Percentiles rank a stretch among this genome's conserved stretches.
phyloP scores from a whole-genome alignment of 192 early-diverging fungal genomes.

The Entomortierella lignicola region DNA sequence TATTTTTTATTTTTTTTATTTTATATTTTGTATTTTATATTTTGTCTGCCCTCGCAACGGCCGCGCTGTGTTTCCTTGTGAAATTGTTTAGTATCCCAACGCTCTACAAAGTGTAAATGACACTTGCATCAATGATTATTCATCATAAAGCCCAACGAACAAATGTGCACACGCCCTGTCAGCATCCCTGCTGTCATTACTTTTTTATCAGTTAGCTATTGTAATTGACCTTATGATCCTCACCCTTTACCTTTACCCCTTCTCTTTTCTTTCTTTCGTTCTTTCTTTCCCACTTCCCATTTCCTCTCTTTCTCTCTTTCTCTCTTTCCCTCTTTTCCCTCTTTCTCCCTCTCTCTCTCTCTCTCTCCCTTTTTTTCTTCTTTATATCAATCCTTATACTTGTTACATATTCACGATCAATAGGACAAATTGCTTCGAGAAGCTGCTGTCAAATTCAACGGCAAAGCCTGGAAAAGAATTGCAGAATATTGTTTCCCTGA shows the following conservation, averaged over 20 bases:
- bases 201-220: too few relatives aligned
- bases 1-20: neutral
- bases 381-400: neutral
- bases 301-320: too few relatives aligned
- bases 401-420: neutral
- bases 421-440: slow-evolving; percentile 46
- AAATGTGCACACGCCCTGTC: slow-evolving; percentile 11
- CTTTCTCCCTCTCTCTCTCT: too few relatives aligned
- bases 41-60: slow-evolving; percentile 1
- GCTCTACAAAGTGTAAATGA: slow-evolving; percentile 3
- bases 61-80: slow-evolving; percentile 20
- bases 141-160: neutral
- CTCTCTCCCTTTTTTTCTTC: too few relatives aligned
- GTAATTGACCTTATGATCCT: slow-evolving; percentile 10
- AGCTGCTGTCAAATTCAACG: slow-evolving; percentile 53
- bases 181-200: neutral
- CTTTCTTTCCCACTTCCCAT: neutral
- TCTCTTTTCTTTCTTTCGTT: neutral
- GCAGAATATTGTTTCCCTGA: slow-evolving; percentile 51
- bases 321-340: too few relatives aligned
- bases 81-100: neutral
- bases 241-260: neutral
- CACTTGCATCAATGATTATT: slow-evolving; percentile 1
- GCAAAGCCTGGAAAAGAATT: slow-evolving; percentile 54
- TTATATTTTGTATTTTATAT: neutral